Base-by-base conservation (phyloP, 106 monocot genomes). In the Cymbidium sinense region DNA sequence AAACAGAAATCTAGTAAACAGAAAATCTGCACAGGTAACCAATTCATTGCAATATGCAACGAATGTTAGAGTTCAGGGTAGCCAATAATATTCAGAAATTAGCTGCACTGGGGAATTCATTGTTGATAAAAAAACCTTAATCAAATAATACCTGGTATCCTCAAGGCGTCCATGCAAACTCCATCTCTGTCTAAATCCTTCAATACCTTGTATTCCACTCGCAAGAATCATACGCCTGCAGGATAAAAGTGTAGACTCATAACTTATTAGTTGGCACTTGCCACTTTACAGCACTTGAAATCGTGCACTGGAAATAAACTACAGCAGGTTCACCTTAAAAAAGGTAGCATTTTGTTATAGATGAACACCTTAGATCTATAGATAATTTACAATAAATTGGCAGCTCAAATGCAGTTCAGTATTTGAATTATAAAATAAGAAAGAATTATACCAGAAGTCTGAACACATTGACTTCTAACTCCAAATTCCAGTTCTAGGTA, bases 151-250 rank as follows among this genome's bases (percentile, higher is more conserved):
- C 94, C 87, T 92, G 33, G 90, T 90, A 83, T 99, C 98, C 75
- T 83, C 91, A 64, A 94, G 88, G 61, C 85, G 94, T n/a, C 98
- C 98, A 85, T 99, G 91, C 80, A 99, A 87, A 75, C 94, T 99
- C 98, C 98, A 99, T 39, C 94, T 77, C 73, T 92, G 92, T 20
- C 94, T 89, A 89, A 99, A 99, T 76, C 98, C 98, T 77, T 99
- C 94, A 84, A 99, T 86, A 5, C 95, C 95, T 73, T 91, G 84
- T 17, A 89, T 75, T 76, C 98, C 98, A 83, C 92, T 99, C 62
- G 98, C 98, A 78, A 99, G 94, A 83, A 99, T 99, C 90, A 99
- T 82, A 52, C 84, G 89, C 87, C 98, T 99, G 54, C 12, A 86
- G 34, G 43, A 55, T 43, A 74, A 73, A n/a, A n/a, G n/a, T n/a